Evolutionary conservation across 306 rosid species (phyloP), one percentile per base, ranked within the genome.

Genomic region (Fagus crenata): DNA sequence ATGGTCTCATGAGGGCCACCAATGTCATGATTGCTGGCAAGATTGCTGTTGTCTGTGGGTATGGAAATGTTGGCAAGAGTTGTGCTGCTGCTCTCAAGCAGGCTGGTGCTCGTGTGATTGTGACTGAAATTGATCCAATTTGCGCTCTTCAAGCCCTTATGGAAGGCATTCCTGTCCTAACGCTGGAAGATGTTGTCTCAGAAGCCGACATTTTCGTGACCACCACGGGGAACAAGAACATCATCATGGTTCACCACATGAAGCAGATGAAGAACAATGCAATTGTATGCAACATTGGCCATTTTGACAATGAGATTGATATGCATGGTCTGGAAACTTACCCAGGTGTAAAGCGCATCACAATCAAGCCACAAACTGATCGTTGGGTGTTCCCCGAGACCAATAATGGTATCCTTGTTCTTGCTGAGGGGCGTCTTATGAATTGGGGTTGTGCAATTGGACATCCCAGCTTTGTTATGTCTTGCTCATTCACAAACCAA

Each of bases 21-120:
- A 97, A 95, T 77, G 92, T 95, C 35, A 95, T 95, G 97, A 92
- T 95, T 74, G 99, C 99, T 36, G 98, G 99, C 8, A 95, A 95
- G 91, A 90, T 95, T 1, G 91, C 86, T 0, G 96, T 95, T 37
- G 90, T 95, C 4, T 84, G 87, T 43, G 99, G 99, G 0, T 95
- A 95, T 4, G 99, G 99, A 75, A 97, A 95, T 84, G 98, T 95
- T 33, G 99, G 99, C 3, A 92, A 95, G 97, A 97, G 99, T 22
- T 95, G 97, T 70, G 99, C 99, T 35, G 85, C 93, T 8, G 93
- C 99, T 60, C 54, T 95, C 86, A 95, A 95, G 85, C 96, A 89
- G 67, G 99, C 89, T 3, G 99, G 99, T 13, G 92, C 99, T 8
- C 99, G 97, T 2, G 97, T 92, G 46, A 79, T 95, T 0, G 92